Percentiles rank a stretch among this genome's conserved stretches.
These are phyloP conservation scores for Petasospora rhodanensis DNA, from an alignment of 1,139 yeast genomes.

Conservation along the genomic window DNA sequence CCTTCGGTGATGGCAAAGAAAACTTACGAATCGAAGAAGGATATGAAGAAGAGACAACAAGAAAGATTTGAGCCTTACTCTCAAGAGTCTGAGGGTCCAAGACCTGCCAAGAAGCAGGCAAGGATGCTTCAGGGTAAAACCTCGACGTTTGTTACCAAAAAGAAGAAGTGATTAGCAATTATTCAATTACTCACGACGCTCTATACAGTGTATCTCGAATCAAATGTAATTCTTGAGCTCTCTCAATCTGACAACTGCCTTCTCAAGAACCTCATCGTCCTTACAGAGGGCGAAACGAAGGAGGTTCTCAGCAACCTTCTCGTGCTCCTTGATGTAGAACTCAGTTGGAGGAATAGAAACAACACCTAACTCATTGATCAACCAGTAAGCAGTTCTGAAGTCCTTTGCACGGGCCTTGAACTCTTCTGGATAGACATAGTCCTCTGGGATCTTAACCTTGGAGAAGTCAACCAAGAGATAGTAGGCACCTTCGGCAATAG, in stretches of 20 bases:
- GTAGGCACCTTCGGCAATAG: conserved; percentile 89
- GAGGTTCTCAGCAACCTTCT: conserved; percentile 74
- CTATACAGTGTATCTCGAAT: no score
- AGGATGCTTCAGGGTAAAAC: conserved; percentile 19
- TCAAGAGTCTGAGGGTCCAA: conserved; percentile 43
- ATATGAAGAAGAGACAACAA: conserved; percentile 31
- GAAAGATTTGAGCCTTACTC: conserved; percentile 61
- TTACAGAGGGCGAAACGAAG: conserved; percentile 95
- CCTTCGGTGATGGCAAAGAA: conserved; percentile 35
- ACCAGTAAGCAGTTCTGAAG: conserved; percentile 87
- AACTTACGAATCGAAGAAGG: conserved; percentile 24
- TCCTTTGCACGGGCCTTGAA: conserved; percentile 70
- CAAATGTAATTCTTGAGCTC: conserved; percentile 61
- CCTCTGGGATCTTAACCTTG: conserved; percentile 72
- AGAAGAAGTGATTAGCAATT: conserved; percentile 7
- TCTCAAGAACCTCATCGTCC: conserved; percentile 72
- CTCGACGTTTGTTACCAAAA: conserved; percentile 19
- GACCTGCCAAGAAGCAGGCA: conserved; percentile 41
- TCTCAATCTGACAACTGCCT: conserved; percentile 73
- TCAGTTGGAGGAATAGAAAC: conserved; percentile 97
- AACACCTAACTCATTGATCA: conserved; percentile 86
- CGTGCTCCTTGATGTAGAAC: conserved; percentile 69
- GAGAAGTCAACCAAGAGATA: conserved; percentile 84
- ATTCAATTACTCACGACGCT: no score
- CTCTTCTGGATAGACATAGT: conserved; percentile 67